Base-by-base conservation (phyloP, 352 stramenopile species). In the Globisporangium cystogenes region DNA sequence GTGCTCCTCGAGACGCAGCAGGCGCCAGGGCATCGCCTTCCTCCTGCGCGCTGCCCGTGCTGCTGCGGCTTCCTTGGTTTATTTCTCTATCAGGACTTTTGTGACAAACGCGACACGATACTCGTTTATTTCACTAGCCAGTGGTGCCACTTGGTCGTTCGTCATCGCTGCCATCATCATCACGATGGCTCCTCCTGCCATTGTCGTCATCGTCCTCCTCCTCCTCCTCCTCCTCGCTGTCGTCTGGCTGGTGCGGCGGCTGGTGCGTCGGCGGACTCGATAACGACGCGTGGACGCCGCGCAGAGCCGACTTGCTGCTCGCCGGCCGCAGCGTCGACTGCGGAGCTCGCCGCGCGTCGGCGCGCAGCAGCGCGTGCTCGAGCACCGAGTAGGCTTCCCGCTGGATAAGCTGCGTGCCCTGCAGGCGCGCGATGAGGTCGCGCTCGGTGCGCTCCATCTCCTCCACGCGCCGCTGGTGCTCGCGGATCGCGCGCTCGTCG, bases 371-470 rank as follows among this genome's bases (percentile, higher is more conserved):
- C 24, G 81, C 81, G 23, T 83, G 76, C 48, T 91, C 81, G 2
- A 91, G 64, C 14, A 86, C 76, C 3, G 74, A 75, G 40, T 86
- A 91, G 4, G 81, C 81, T 57, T 91, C 69, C 52, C 75, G 70
- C 56, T 91, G 81, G 18, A 89, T 74, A 2, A 88, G 54, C 48
- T 91, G 77, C 16, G 81, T 89, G 40, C 75, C 80, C 50, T 89
- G 76, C 0, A 91, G 62, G 14, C 77, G 63, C 56, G 86, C 67
- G 36, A 89, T 86, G 29, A 88, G 67, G 36, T 79, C 64, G 4
- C 60, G 66, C 50, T 91, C 80, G 10, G 76, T 68, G 21, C 73
- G 65, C 55, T 91, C 80, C 76, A 91, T 87, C 46, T 77, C 74
- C 33, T 85, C 51, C 4, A 87, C 77, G 1, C 70, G 67, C 7